phyloP scores from a whole-genome alignment of 2,329 filamentous ascomycete species.

The Dryadomyces quercivorus region DNA sequence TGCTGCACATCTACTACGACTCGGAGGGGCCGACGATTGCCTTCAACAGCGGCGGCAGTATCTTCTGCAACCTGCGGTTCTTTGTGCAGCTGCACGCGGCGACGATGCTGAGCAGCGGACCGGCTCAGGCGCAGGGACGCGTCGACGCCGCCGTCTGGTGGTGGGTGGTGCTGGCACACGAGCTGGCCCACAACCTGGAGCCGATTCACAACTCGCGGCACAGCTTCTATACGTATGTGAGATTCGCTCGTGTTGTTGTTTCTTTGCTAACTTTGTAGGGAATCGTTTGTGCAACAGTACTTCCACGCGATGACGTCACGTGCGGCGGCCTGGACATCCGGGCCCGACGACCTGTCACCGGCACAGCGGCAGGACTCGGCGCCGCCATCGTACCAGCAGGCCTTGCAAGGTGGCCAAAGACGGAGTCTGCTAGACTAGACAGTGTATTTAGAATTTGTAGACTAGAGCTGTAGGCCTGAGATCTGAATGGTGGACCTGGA shows the following conservation, averaged over 20 bases:
- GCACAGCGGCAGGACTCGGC: neutral
- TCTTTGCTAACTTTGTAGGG: slow-evolving; percentile 29
- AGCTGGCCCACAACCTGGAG: slow-evolving; percentile 89
- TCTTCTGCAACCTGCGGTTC: slow-evolving; percentile 91
- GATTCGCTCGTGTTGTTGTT: neutral
- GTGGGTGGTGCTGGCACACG: slow-evolving; percentile 66
- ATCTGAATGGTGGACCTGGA: too few species aligned
- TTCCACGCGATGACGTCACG: slow-evolving; percentile 56
- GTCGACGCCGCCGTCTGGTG: slow-evolving; percentile 25
- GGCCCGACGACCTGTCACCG: neutral
- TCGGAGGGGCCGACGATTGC: slow-evolving; percentile 70
- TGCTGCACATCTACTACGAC: slow-evolving; percentile 82
- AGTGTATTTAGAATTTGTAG: too few species aligned
- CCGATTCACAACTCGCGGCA: slow-evolving; percentile 64
- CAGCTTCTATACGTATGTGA: slow-evolving; percentile 60
- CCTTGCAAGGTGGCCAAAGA: neutral
- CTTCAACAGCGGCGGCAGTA: slow-evolving; percentile 75
- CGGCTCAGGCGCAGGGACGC: slow-evolving; percentile 8
- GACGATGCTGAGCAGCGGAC: neutral
- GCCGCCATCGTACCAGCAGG: slow-evolving; percentile 9
- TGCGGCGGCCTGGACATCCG: slow-evolving; percentile 22
- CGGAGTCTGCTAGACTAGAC: slow-evolving; percentile 5
- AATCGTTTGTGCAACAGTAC: slow-evolving; percentile 68
- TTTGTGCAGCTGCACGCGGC: slow-evolving; percentile 66
- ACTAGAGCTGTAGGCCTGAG: too few species aligned